Base-by-base conservation (phyloP, 495 filamentous ascomycete species). In the Annulohypoxylon stygium region DNA sequence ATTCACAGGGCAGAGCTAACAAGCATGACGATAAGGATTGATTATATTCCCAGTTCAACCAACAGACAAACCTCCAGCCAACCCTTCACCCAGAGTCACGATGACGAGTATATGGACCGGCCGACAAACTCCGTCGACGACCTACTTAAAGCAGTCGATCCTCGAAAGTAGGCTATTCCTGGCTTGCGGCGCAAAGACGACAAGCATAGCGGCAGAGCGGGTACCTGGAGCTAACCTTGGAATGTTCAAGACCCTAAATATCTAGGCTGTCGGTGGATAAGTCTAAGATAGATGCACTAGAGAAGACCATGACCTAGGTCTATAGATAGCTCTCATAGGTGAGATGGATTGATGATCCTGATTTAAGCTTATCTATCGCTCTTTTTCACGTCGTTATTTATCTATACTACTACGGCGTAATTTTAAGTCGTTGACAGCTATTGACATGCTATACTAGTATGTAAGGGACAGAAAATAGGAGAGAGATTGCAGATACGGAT, bases 121-220 rank as follows among this genome's bases (percentile, higher is more conserved):
- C 43, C 43, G 43, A 47, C 16, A 9, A 20, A 47, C 43, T 47
- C 41, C 14, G 41, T 47, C 43, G 20, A 47, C 12, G 62, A 71
- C 62, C 62, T 61, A 67, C 69, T 63, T 63, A 71, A 71, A 71
- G 30, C 61, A 54, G 69, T 62, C 69, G 57, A 71, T 67, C 69
- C 47, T 45, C 47, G 8, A 66, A 18, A 18, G 30, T 20, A 36
- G 33, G 33, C 12, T 16, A 34, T 37, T 50, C 12, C 53, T 67
- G 30, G 53, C 51, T 59, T 18, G 51, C 51, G 39, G 39, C 54
- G 41, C 36, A 50, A 26, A 43, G 12, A n/a, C 39, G 30, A 66
- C 39, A n/a, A 39, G 18, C 25, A 25, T 4, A 57, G 53, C 14
- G 14, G 51, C 12, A 30, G 51, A 34, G 30, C 33, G 25, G 26